Conservation (phyloP, 2,329 filamentous ascomycete genomes). For the Sordariomycetes sp. region DNA sequence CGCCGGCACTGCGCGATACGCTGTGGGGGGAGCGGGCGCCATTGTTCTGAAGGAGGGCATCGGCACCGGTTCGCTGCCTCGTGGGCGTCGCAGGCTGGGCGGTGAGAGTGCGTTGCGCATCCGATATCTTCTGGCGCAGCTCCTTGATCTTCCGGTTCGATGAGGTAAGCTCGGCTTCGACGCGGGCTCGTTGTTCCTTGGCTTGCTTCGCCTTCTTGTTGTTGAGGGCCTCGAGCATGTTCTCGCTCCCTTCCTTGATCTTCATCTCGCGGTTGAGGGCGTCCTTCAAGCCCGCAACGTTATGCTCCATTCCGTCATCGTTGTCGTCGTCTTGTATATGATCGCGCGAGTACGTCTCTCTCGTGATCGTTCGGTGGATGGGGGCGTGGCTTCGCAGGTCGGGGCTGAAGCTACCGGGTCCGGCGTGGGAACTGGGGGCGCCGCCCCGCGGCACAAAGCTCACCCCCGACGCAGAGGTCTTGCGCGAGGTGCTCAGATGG, state of each 20-base stretch:
- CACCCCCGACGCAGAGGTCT: slow-evolving; percentile 36
- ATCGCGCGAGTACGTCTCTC: slow-evolving; percentile 24
- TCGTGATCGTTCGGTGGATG: slow-evolving; percentile 49
- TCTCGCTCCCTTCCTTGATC: slow-evolving; percentile 96
- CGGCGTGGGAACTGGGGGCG: slow-evolving; percentile 54
- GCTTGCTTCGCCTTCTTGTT: slow-evolving; percentile 92
- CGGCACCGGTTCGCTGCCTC: slow-evolving; percentile 30
- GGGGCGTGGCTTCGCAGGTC: slow-evolving; percentile 66
- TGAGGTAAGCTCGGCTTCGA: slow-evolving; percentile 80
- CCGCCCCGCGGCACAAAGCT: slow-evolving; percentile 53
- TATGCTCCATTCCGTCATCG: slow-evolving; percentile 50
- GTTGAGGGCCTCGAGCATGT: slow-evolving; percentile 89
- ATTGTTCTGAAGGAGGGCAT: slow-evolving; percentile 26
- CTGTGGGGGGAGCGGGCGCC: slow-evolving; percentile 44
- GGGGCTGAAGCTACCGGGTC: slow-evolving; percentile 78
- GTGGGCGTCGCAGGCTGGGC: slow-evolving; percentile 34
- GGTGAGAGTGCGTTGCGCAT: slow-evolving; percentile 30
- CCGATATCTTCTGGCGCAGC: slow-evolving; percentile 45
- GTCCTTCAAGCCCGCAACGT: slow-evolving; percentile 64
- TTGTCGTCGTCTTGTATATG: slow-evolving; percentile 51
- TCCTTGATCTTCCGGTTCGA: slow-evolving; percentile 64
- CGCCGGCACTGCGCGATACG: slow-evolving; percentile 37
- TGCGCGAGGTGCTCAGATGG: slow-evolving; percentile 27
- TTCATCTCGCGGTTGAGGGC: slow-evolving; percentile 90
- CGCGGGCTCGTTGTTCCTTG: slow-evolving; percentile 66